phyloP scores from a whole-genome alignment of 345 rosid species.

The Sonneratia caseolaris region DNA sequence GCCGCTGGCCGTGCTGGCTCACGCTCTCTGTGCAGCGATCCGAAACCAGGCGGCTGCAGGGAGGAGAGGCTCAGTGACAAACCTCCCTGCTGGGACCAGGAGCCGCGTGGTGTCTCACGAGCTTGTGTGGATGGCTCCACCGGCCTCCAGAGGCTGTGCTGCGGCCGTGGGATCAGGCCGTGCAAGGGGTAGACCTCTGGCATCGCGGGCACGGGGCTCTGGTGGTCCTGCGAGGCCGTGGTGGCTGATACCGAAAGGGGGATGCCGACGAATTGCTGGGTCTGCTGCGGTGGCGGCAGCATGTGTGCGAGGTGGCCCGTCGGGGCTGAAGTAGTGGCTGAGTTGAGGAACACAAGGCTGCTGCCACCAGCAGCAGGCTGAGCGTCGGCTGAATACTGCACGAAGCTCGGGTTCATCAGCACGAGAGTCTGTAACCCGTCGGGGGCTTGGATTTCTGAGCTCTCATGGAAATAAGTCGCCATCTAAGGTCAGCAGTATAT shows the following conservation, averaged over 20 bases:
- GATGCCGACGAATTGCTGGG: slow-evolving; percentile 81
- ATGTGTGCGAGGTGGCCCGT: slow-evolving; percentile 34
- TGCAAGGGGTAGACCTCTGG: slow-evolving; percentile 51
- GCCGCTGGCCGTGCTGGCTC: slow-evolving; percentile 22
- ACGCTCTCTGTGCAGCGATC: slow-evolving; percentile 22
- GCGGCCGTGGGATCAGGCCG: slow-evolving; percentile 72
- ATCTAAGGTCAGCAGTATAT: slow-evolving; percentile 14
- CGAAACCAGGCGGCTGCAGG: slow-evolving; percentile 45
- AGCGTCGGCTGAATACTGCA: slow-evolving; percentile 61
- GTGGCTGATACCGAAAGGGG: slow-evolving; percentile 51
- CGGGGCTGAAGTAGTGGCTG: slow-evolving; percentile 33
- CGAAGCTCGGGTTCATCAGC: slow-evolving; percentile 92
- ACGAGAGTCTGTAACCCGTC: slow-evolving; percentile 85
- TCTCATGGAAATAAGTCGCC: slow-evolving; percentile 80
- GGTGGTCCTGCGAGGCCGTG: slow-evolving; percentile 28
- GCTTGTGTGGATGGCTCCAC: slow-evolving; percentile 36
- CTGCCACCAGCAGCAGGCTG: slow-evolving; percentile 23
- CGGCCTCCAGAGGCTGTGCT: slow-evolving; percentile 60
- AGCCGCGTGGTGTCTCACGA: slow-evolving; percentile 60
- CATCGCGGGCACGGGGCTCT: slow-evolving; percentile 5
- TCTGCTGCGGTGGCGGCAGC: slow-evolving; percentile 31
- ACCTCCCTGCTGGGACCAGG: slow-evolving; percentile 37
- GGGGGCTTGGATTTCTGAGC: slow-evolving; percentile 59
- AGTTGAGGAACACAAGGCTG: slow-evolving; percentile 49
- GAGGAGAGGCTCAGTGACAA: slow-evolving; percentile 84